Conservation (phyloP, 1,139 yeast species). For the Kurtzmaniella quercitrusa region DNA sequence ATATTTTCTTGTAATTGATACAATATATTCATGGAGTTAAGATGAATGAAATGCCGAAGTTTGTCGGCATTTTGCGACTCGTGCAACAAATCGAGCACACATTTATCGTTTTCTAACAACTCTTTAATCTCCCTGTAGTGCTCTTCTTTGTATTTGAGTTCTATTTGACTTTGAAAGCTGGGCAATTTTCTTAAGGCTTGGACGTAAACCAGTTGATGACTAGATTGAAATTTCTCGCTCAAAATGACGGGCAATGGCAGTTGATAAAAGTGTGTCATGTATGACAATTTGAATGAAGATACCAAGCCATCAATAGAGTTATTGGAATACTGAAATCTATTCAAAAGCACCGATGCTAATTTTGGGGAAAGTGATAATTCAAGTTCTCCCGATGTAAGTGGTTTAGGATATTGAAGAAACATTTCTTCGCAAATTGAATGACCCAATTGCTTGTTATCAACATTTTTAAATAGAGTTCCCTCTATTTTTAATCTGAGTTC, state of each 20-base stretch:
- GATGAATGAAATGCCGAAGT: slow-evolving; percentile 1
- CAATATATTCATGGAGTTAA: slow-evolving; percentile 7
- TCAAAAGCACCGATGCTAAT: slow-evolving; percentile 32
- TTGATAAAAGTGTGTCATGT: slow-evolving; percentile 69
- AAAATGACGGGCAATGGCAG: slow-evolving; percentile 56
- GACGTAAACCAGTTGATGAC: slow-evolving; percentile 11
- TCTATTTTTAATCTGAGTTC: slow-evolving; percentile 29
- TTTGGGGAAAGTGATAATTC: slow-evolving; percentile 12
- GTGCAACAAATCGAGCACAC: slow-evolving; percentile 1
- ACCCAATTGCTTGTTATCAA: slow-evolving; percentile 38
- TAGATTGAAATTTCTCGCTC: slow-evolving; percentile 8
- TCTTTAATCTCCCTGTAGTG: slow-evolving; percentile 4
- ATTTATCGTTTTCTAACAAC: slow-evolving; percentile 1
- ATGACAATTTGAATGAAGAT: slow-evolving; percentile 53
- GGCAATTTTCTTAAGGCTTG: slow-evolving; percentile 31
- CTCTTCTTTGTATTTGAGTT: slow-evolving; percentile 13
- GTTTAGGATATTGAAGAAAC: slow-evolving; percentile 24
- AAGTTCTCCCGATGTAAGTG: slow-evolving; percentile 11
- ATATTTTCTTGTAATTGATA: slow-evolving; percentile 4
- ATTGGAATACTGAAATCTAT: slow-evolving; percentile 39
- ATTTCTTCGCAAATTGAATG: slow-evolving; percentile 34
- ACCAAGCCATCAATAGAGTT: slow-evolving; percentile 51
- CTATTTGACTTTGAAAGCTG: slow-evolving; percentile 37
- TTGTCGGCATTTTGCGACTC: slow-evolving; percentile 5
- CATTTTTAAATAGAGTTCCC: slow-evolving; percentile 42